Evolutionary conservation across 441 rosid genomes (phyloP).

Genomic region (Rhodomyrtus psidioides): DNA sequence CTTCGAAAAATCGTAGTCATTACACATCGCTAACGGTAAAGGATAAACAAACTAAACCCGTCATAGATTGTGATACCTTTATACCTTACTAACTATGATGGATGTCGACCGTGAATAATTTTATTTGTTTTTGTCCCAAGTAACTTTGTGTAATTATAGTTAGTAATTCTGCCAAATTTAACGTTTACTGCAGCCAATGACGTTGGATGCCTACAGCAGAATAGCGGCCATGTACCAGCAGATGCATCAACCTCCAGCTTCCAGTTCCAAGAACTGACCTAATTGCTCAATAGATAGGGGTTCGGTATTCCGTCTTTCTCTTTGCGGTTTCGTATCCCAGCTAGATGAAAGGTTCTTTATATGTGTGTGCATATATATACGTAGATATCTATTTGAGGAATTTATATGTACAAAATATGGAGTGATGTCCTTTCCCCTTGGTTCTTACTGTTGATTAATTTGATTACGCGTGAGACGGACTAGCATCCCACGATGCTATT

Average conservation of each 20-base stretch:
- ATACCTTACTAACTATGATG: background rate
- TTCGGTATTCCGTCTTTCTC: background rate
- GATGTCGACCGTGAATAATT: background rate
- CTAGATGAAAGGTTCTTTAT: background rate
- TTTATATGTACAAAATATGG: background rate
- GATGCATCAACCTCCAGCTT: conserved; percentile 41
- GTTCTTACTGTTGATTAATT: background rate
- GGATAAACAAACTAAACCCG: background rate
- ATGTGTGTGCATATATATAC: background rate
- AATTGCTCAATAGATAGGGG: background rate
- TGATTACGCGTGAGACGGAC: background rate
- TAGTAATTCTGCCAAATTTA: background rate
- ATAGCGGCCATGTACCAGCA: conserved; percentile 81
- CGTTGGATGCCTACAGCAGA: conserved; percentile 67
- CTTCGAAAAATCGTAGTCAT: background rate
- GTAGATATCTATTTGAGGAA: background rate
- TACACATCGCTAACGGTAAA: background rate
- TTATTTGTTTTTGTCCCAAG: background rate
- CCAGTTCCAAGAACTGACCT: conserved; percentile 42
- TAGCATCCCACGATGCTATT: background rate
- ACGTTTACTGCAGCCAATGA: conserved; percentile 48
- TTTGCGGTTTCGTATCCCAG: background rate
- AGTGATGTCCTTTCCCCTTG: background rate
- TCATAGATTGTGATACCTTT: background rate
- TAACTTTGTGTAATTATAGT: background rate